A percentile compares a stretch with the other conserved stretches of the same genome.
Evolutionary conservation across 2,329 filamentous ascomycete species (phyloP).

Genomic region (Exophiala aquamarina): DNA sequence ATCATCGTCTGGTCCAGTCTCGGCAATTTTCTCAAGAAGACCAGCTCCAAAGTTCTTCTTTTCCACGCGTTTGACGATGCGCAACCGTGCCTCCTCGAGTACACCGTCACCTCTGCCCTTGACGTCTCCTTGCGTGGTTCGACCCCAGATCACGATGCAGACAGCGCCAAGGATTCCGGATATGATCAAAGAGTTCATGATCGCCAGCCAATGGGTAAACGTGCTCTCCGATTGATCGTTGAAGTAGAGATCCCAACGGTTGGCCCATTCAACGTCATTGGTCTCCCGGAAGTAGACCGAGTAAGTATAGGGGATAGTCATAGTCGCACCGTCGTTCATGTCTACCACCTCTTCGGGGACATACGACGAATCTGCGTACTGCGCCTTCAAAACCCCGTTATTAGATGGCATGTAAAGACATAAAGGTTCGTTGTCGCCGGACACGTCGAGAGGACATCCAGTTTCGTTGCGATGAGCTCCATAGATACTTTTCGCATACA

Average conservation of each 20-base stretch:
- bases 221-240: constrained; percentile 80
- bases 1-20: constrained; percentile 45
- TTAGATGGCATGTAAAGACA: constrained; percentile 69
- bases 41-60: constrained; percentile 52
- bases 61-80: constrained; percentile 39
- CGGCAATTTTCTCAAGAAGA: constrained; percentile 59
- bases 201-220: constrained; percentile 83
- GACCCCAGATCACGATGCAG: constrained; percentile 76
- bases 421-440: constrained; percentile 63
- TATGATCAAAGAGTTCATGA: constrained; percentile 83
- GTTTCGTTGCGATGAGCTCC: constrained; percentile 59
- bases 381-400: constrained; percentile 48
- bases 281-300: constrained; percentile 89
- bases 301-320: constrained; percentile 82
- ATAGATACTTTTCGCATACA: constrained; percentile 82
- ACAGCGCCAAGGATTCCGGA: constrained; percentile 75
- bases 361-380: constrained; percentile 62
- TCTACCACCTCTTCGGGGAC: constrained; percentile 57
- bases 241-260: constrained; percentile 87
- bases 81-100: constrained; percentile 66
- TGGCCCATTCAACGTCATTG: constrained; percentile 74
- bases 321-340: constrained; percentile 62
- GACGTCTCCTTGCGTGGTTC: constrained; percentile 76
- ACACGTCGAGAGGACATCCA: constrained; percentile 68
- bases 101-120: constrained; percentile 68